Evolutionary conservation across 805 yeast genomes (phyloP), one percentile per base, ranked within the genome.

Genomic region (Wickerhamomyces silvicola): DNA sequence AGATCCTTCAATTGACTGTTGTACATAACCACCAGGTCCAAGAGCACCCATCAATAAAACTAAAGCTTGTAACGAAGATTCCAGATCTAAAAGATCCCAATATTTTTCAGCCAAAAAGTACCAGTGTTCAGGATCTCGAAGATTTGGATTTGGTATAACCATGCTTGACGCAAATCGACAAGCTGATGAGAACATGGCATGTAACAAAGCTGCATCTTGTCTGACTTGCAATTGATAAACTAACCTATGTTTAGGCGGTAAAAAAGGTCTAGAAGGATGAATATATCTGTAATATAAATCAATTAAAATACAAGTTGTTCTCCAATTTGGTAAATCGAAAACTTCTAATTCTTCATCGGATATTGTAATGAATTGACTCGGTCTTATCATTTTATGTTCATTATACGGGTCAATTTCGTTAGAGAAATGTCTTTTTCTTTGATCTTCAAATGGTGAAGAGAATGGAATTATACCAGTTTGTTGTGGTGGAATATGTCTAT

Each of bases 281-380:
- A 59, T 51, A 41, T 65, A 68, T 24, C 63, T 46, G 42, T 63
- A 68, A 38, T 54, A 67, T 7, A 64, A 36, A 32, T 64, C 67
- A 24, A 66, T 45, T 25, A 66, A 38, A 3, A 46, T 37, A 22
- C 49, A 50, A 3, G 62, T 48, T 1, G 57, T 54, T 26, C 42
- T 36, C 55, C 60, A 54, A 22, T 52, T 36, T 4, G 73, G 73
- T 7, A 67, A 43, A 7, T 62, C 67, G 26, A 53, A 49, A 22
- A 38, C 38, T 8, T 38, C 46, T 7, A 64, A 41, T 17, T 56
- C 58, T 10, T 45, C 43, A 23, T 58, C 58, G 1, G 57, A 42
- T 7, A 62, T 40, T 2, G 26, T 18, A 18, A 49, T 47, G 18
- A 25, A 41, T 4, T 40, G 15, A 10, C 32, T 32, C 7, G 35